phyloP scores from a whole-genome alignment of 139 green algal genomes.

The Deuterostichococcus epilithicus region DNA sequence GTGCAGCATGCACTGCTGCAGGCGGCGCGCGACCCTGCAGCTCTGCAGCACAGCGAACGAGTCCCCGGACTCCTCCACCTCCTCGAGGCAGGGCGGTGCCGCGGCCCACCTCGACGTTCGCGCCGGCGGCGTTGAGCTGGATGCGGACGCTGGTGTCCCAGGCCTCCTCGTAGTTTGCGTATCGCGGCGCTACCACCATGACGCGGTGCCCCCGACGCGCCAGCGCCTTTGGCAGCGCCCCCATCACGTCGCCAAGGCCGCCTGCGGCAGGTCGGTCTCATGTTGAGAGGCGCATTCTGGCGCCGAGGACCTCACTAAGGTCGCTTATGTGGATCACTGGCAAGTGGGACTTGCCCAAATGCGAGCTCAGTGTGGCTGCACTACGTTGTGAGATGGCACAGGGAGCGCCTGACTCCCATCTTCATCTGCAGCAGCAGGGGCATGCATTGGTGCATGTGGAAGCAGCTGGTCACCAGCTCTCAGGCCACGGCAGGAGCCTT shows the following conservation, averaged over 20 bases:
- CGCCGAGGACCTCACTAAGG: too few species aligned
- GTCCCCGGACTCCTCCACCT: too few species aligned
- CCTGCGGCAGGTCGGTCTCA: slow-evolving; percentile 39
- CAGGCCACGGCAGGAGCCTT: not conserved
- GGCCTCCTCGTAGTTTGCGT: slow-evolving; percentile 64
- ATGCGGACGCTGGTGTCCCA: slow-evolving; percentile 72
- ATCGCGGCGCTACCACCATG: slow-evolving; percentile 84
- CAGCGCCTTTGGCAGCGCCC: slow-evolving; percentile 88
- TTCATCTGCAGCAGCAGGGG: too few species aligned
- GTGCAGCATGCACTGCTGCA: too few species aligned
- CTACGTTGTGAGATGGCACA: too few species aligned
- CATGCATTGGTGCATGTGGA: not conserved
- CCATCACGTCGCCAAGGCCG: slow-evolving; percentile 94
- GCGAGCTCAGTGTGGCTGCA: too few species aligned
- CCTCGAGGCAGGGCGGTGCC: not conserved
- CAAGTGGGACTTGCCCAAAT: too few species aligned
- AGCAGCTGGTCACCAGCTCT: not conserved
- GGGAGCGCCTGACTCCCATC: too few species aligned
- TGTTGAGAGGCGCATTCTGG: too few species aligned
- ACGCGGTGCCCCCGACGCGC: slow-evolving; percentile 76
- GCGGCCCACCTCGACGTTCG: slow-evolving; percentile 53
- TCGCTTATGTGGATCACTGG: too few species aligned
- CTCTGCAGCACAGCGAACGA: too few species aligned
- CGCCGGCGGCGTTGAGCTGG: slow-evolving; percentile 55
- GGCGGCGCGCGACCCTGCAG: too few species aligned